Percentiles rank a stretch among this genome's conserved stretches.
Evolutionary conservation across 257 asterid genomes (phyloP).

Genomic region (Ilex aquifolium): DNA sequence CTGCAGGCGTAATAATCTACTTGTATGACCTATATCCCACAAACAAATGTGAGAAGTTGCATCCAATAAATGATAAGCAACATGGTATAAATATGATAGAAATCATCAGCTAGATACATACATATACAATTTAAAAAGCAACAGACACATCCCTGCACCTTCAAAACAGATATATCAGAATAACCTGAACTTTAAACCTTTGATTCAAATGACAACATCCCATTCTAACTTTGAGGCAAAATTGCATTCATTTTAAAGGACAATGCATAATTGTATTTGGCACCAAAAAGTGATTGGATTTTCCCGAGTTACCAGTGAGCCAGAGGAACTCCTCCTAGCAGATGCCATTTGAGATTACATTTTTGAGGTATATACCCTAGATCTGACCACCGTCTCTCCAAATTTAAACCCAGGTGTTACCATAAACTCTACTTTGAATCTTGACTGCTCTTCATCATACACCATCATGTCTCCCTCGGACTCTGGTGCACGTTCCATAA

Average conservation of each 20-base stretch:
- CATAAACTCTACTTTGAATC: constrained; percentile 67
- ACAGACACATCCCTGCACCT: background rate
- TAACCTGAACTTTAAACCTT: background rate
- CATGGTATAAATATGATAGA: background rate
- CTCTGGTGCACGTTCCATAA: constrained; percentile 54
- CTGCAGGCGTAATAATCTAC: background rate
- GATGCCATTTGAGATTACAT: constrained; percentile 15
- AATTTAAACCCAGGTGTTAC: constrained; percentile 68
- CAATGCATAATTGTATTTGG: background rate
- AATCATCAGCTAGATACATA: too few relatives aligned
- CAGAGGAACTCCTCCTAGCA: constrained; percentile 10
- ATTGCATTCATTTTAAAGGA: background rate
- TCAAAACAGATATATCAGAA: too few relatives aligned
- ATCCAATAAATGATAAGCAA: background rate
- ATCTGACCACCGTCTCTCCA: constrained; percentile 46
- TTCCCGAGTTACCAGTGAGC: constrained; percentile 8
- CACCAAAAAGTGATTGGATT: background rate
- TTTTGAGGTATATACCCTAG: constrained; percentile 62
- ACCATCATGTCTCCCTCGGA: constrained; percentile 33
- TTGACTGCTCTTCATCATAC: constrained; percentile 25
- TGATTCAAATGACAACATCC: background rate
- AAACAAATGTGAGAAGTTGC: background rate
- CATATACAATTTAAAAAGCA: background rate
- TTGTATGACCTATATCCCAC: background rate
- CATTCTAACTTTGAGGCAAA: background rate